Conservation (phyloP, 805 yeast species). For the Lachancea mirantina region DNA sequence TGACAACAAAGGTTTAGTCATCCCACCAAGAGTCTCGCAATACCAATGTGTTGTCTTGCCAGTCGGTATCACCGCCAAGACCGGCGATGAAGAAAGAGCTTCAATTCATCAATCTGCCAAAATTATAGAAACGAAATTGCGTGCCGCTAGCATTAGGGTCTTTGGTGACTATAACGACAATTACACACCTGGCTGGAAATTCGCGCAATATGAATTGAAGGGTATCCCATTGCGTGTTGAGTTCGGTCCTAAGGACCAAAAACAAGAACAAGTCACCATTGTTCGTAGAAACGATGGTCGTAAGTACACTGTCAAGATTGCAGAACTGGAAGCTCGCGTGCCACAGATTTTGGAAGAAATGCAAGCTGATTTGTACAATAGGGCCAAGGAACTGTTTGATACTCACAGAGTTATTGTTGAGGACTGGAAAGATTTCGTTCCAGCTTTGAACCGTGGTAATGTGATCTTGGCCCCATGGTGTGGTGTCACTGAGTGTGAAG, state of each 20-base stretch:
- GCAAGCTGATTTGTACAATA: constrained; percentile 64
- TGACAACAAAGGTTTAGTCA: constrained; percentile 94
- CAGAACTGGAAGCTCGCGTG: constrained; percentile 55
- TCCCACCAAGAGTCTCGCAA: constrained; percentile 96
- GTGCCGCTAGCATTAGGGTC: constrained; percentile 60
- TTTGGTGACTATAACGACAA: constrained; percentile 84
- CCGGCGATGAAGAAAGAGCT: constrained; percentile 66
- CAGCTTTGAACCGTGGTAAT: constrained; percentile 84
- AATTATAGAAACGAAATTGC: constrained; percentile 56
- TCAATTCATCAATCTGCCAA: constrained; percentile 64
- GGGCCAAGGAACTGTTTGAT: constrained; percentile 80
- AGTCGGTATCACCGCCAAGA: constrained; percentile 87
- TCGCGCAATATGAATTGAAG: constrained; percentile 92
- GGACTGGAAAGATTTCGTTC: constrained; percentile 89
- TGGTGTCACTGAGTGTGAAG: constrained; percentile 91
- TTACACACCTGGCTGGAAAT: constrained; percentile 98
- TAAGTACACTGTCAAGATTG: constrained; percentile 61
- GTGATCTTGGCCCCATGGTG: constrained; percentile 96
- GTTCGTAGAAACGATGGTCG: constrained; percentile 90
- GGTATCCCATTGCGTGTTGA: constrained; percentile 93
- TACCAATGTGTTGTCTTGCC: constrained; percentile 89
- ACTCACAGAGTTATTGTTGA: constrained; percentile 74
- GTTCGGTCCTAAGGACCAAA: constrained; percentile 93
- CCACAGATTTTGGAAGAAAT: constrained; percentile 75
- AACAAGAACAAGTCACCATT: constrained; percentile 69